These are phyloP conservation scores for Mycena indigotica DNA, from an alignment of 768 basidiomycete species.

Conservation along the genomic window DNA sequence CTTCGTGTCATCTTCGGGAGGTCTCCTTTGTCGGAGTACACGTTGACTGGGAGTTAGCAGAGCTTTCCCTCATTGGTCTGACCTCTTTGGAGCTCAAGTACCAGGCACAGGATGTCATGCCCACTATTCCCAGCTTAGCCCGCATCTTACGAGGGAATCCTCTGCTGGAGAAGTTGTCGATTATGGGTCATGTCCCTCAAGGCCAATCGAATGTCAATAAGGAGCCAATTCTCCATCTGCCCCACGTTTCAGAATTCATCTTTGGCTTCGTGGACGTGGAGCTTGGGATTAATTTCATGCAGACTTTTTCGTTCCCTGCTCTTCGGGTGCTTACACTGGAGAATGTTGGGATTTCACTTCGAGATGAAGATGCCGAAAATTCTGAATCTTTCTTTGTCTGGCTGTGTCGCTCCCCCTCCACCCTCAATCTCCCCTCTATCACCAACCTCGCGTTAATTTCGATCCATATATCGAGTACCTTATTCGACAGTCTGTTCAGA, in stretches of 20 bases:
- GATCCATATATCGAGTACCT: not conserved
- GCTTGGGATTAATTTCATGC: not conserved
- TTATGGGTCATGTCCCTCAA: conserved; percentile 57
- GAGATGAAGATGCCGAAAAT: not conserved
- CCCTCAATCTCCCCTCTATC: not conserved
- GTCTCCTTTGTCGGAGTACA: conserved; percentile 60
- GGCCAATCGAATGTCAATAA: not conserved
- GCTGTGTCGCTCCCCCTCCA: not conserved
- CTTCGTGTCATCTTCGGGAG: conserved; percentile 36
- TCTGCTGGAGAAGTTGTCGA: conserved; percentile 43
- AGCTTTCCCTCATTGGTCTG: conserved; percentile 43
- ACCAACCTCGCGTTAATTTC: not conserved
- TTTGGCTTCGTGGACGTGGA: not conserved
- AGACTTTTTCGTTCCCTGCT: not conserved
- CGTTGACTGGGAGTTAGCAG: conserved; percentile 47
- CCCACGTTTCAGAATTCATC: not conserved
- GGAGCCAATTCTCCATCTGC: not conserved
- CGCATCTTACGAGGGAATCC: conserved; percentile 45
- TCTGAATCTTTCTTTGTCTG: not conserved
- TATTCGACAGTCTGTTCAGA: not conserved
- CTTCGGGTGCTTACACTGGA: not conserved
- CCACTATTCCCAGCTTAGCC: conserved; percentile 48
- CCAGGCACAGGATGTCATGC: conserved; percentile 58
- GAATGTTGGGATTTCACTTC: not conserved
- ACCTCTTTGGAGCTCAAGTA: conserved; percentile 55